Evolutionary conservation across 1,284 basidiomycete species (phyloP), one percentile per base, ranked within the genome.

Genomic region (Peniophora sp.): DNA sequence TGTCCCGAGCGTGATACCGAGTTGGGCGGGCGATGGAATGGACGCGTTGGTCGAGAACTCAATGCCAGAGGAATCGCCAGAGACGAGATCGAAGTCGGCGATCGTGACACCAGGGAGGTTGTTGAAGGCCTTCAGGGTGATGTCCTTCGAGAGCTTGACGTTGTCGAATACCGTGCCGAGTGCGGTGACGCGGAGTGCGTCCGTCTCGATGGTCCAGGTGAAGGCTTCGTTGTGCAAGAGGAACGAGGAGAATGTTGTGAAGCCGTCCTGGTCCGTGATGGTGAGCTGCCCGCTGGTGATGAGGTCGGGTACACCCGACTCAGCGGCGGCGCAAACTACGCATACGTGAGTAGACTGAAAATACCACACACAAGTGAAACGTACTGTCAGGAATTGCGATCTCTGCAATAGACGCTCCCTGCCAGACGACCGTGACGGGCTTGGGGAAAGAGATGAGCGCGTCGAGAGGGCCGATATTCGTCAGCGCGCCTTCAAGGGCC

Each of bases 61-160:
- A 55, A 90, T 85, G 53, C 85, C 84, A 43, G 74, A 75, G 44
- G 79, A 73, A 61, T 85, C 77, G 58, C 85, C 78, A 11, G 73
- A 74, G 1, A 83, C 82, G 43, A 85, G 69, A 59, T 78, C 63
- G 69, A 90, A 89, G 66, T 86, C 81, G 57, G 71, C 77, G 59
- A 89, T 85, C 1, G 78, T 80, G 38, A 85, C 79, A 10, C 83
- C 83, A 14, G 83, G 81, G 20, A 89, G 66, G 48, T 71, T 72
- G 56, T 87, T 83, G 68, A 90, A 90, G 2, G 84, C 87, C 61
- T 79, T 80, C 68, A 91, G 77, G 9, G 79, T 68, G 49, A 90
- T 65, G 6, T 71, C 71, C 68, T 90, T 89, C 47, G 70, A 74
- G 50, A 90, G 71, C 0, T 72, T 70, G 24, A 89, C 78, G 48